Evolutionary conservation across 1,284 basidiomycete genomes (phyloP), one percentile per base, ranked within the genome.

Genomic region (Trichosporon sp.): DNA sequence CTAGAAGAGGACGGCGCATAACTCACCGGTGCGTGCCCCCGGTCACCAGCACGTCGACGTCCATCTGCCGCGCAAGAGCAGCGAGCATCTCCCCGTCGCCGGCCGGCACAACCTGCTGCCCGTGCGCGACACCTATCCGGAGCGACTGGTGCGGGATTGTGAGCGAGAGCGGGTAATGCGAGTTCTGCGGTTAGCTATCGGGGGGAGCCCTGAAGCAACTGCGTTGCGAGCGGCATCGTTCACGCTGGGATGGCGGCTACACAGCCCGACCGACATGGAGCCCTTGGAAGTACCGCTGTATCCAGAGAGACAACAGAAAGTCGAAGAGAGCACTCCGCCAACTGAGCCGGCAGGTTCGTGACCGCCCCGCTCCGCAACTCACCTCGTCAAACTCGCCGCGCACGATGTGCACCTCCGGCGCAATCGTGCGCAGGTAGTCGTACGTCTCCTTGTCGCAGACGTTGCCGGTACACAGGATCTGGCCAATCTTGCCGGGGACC

Each of bases 401-500:
- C 4, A 97, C 96, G 51, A 95, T 90, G 76, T 93, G 88, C 6
- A 99, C 92, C 77, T 98, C 97, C 9, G 92, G 90, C n/a, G 93
- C 91, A 25, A 99, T 92, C n/a, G 92, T 94, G 68, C 93, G 87
- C n/a, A 99, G 86, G 84, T 98, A 99, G 78, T 98, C 96, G 78
- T 92, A 94, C 12, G 96, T 99, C 84, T 98, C 96, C 76, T 91
- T 90, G 85, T 99, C 97, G 81, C 94, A 97, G 13, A 98, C 91
- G 80, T 99, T 99, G 63, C 96, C 97, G 0, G 96, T 99, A 81
- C 95, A 97, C 35, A 99, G 87, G 72, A 99, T 97, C 83, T 99
- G 96, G 74, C 96, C 93, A 51, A 99, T 99, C 85, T 99, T 99
- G 42, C 97, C 96, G 11, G 96, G 90, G 2, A 95, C 84, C 84